Percentiles rank a stretch among this genome's conserved stretches.
Conservation (phyloP, 306 rosid species). For the Herpetospermum pedunculosum region DNA sequence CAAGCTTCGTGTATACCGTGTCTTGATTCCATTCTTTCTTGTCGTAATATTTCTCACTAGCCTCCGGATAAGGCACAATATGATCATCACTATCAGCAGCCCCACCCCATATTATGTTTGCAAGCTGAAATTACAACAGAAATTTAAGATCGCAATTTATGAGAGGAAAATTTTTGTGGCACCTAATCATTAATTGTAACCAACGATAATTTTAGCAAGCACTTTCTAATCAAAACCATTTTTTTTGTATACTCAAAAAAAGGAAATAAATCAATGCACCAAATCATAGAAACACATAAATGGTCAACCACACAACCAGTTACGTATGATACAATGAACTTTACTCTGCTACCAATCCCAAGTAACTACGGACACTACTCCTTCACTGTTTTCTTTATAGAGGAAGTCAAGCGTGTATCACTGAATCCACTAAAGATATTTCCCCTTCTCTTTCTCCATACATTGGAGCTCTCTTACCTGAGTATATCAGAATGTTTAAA, state of each 20-base stretch:
- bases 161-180: not conserved
- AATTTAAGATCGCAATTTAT: not conserved
- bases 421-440: not conserved
- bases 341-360: not conserved
- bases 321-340: not conserved
- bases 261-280: not conserved
- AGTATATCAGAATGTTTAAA: not conserved
- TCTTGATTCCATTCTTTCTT: constrained; percentile 51
- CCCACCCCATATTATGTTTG: constrained; percentile 89
- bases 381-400: not conserved
- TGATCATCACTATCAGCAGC: constrained; percentile 67
- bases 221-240: not conserved
- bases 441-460: not conserved
- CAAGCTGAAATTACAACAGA: constrained; percentile 47
- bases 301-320: not conserved
- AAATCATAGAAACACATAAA: not conserved
- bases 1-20: constrained; percentile 26
- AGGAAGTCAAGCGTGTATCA: not conserved
- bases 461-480: not conserved
- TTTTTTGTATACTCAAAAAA: no score
- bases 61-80: constrained; percentile 72
- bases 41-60: constrained; percentile 37
- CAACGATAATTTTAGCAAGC: not conserved
- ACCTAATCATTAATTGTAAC: not conserved
- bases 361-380: not conserved